Base-by-base conservation (phyloP, 352 stramenopile species). In the Pythium sp. region DNA sequence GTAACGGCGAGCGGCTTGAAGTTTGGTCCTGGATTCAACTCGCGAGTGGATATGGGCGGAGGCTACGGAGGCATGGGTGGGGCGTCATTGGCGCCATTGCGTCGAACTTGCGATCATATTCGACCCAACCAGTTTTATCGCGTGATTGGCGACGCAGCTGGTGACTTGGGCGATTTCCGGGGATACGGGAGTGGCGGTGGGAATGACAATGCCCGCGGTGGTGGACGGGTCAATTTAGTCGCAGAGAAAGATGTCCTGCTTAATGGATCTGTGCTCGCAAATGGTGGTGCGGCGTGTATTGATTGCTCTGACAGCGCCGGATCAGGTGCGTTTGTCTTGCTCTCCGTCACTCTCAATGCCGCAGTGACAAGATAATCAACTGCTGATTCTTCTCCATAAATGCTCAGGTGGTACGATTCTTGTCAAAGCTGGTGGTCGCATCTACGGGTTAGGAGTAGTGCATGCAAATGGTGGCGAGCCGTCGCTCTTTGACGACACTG, bases 21-120 rank as follows among this genome's bases (percentile, higher is more conserved):
- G 64, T 95, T 94, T 28, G 88, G 88, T 1, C 88, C 86, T 5
- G 88, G 88, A 0, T 95, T 87, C 71, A 92, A 93, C 67, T 91
- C 84, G 34, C 90, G 77, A 78, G 73, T 75, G 22, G 73, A 75
- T 7, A 78, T 82, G 65, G 88, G 86, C 2, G 87, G 83, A 14
- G 90, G 77, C 59, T 94, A 94, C 57, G 88, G 86, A 53, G 88
- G 88, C 28, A 80, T 92, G 8, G 88, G 85, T 18, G 88, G 88
- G n/a, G 84, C 81, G 14, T 90, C 85, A 7, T 55, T 96, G 47
- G 80, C 77, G 3, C 60, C 59, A 2, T 34, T 67, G 12, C 54
- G 76, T 12, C 61, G 60, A 0, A 81, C 68, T 14, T 96, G 88
- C 64, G 84, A 91, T 9, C 72, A 81, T 9, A 58, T 93, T 11